Conservation (phyloP, 305 asterid genomes). For the Fraxinus angustifolia region DNA sequence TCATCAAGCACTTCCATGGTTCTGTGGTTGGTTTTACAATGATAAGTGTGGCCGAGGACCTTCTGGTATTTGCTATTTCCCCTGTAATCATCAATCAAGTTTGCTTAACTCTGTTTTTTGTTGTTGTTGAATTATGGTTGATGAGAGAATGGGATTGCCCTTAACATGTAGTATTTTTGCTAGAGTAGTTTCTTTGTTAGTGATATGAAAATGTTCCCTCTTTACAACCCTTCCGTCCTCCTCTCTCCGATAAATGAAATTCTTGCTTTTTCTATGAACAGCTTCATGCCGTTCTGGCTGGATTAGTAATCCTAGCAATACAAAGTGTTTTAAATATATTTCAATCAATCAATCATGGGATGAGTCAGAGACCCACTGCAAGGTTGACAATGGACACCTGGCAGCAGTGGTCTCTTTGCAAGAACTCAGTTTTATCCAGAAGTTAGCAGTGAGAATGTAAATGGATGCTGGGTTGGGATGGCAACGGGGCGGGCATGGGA, state of each 20-base stretch:
- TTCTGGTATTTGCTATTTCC: neutral
- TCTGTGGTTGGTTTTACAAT: neutral
- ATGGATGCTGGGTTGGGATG: conserved; percentile 72
- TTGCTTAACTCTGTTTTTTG: neutral
- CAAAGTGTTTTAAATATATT: conserved; percentile 50
- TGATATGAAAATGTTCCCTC: neutral
- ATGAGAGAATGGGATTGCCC: neutral
- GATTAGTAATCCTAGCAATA: conserved; percentile 45
- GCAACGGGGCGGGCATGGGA: too few species aligned
- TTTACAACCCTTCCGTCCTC: neutral
- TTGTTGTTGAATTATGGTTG: neutral
- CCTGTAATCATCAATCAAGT: neutral
- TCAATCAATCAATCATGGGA: conserved; percentile 61
- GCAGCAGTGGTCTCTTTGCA: conserved; percentile 53
- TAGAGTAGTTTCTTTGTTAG: neutral
- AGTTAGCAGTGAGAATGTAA: conserved; percentile 43
- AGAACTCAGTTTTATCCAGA: conserved; percentile 52
- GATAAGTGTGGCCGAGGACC: neutral
- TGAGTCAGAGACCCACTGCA: conserved; percentile 64
- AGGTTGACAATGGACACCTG: conserved; percentile 53
- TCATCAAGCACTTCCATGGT: neutral
- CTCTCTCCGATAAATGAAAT: neutral
- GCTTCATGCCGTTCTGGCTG: conserved; percentile 66
- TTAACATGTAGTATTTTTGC: neutral
- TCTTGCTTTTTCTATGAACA: conserved; percentile 25